Evolutionary conservation across 2,329 filamentous ascomycete species (phyloP).

Genomic region (Fusarium sp.): DNA sequence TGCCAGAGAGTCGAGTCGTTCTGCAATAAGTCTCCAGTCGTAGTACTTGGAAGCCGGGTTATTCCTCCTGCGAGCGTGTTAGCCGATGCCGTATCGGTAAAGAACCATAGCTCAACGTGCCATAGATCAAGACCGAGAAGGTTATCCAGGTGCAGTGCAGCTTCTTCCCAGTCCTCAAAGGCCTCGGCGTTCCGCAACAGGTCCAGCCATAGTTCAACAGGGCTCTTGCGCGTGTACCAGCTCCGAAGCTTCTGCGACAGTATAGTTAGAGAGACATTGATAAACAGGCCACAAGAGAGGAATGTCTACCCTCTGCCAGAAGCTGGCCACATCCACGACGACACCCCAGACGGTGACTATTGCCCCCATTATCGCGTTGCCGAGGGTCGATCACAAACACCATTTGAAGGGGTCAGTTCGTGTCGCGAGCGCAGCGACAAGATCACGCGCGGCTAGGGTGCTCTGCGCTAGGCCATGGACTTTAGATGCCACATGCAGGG

Average conservation of each 20-base stretch:
- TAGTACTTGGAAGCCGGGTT: constrained; percentile 83
- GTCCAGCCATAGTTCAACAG: constrained; percentile 71
- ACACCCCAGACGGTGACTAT: constrained; percentile 63
- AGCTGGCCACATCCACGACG: constrained; percentile 67
- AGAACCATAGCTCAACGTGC: constrained; percentile 54
- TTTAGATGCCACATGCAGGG: constrained; percentile 25
- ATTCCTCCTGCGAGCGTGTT: constrained; percentile 69
- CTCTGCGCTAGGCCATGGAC: constrained; percentile 34
- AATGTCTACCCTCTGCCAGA: constrained; percentile 67
- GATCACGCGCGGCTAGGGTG: constrained; percentile 27
- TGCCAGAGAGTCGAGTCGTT: constrained; percentile 76
- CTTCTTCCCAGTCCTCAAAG: constrained; percentile 87
- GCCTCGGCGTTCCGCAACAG: constrained; percentile 70
- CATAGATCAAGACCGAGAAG: constrained; percentile 82
- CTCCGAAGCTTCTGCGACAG: constrained; percentile 68
- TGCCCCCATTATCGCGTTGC: constrained; percentile 54
- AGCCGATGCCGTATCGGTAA: constrained; percentile 3
- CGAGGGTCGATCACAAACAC: constrained; percentile 48
- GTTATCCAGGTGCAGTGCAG: constrained; percentile 84
- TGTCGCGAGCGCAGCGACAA: constrained; percentile 20
- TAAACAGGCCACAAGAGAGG: background rate
- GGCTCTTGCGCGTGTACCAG: constrained; percentile 73
- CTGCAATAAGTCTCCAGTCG: constrained; percentile 84
- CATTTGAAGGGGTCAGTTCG: constrained; percentile 32
- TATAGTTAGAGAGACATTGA: constrained; percentile 27